These are phyloP conservation scores for Naganishia liquefaciens DNA, from an alignment of 1,284 basidiomycete genomes.

Conservation along the genomic window DNA sequence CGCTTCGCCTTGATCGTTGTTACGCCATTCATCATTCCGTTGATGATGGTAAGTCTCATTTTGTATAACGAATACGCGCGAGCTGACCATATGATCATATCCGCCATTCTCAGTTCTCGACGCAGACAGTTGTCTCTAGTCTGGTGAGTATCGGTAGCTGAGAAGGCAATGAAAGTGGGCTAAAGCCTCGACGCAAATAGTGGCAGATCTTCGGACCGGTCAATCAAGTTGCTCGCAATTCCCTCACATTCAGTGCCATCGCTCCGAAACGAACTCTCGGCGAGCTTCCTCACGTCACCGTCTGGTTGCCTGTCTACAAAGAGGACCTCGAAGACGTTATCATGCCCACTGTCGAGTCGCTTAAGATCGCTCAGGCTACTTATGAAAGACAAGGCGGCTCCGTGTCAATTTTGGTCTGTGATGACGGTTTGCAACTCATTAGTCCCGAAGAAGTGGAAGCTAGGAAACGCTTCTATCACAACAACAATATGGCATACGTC, in stretches of 20 bases:
- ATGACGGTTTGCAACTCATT: conserved; percentile 66
- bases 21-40: conserved; percentile 57
- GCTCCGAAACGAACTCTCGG: conserved; percentile 57
- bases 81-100: neutral
- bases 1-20: conserved; percentile 57
- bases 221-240: conserved; percentile 59
- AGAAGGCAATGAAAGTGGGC: conserved; percentile 36
- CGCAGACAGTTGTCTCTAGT: conserved; percentile 38
- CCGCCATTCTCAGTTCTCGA: conserved; percentile 14
- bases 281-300: conserved; percentile 60
- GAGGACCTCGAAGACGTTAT: conserved; percentile 60
- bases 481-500: conserved; percentile 79
- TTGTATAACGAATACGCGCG: no score
- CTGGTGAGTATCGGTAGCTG: conserved; percentile 52
- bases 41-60: conserved; percentile 54
- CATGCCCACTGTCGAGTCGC: conserved; percentile 69
- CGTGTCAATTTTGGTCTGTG: conserved; percentile 37
- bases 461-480: conserved; percentile 72
- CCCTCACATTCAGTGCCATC: conserved; percentile 58
- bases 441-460: conserved; percentile 63
- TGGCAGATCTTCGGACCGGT: conserved; percentile 56
- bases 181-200: conserved; percentile 31
- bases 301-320: conserved; percentile 66
- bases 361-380: conserved; percentile 67
- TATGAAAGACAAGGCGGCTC: conserved; percentile 57